Evolutionary conservation across 352 stramenopile genomes (phyloP).

Genomic region (Saprolegnia diclina): DNA sequence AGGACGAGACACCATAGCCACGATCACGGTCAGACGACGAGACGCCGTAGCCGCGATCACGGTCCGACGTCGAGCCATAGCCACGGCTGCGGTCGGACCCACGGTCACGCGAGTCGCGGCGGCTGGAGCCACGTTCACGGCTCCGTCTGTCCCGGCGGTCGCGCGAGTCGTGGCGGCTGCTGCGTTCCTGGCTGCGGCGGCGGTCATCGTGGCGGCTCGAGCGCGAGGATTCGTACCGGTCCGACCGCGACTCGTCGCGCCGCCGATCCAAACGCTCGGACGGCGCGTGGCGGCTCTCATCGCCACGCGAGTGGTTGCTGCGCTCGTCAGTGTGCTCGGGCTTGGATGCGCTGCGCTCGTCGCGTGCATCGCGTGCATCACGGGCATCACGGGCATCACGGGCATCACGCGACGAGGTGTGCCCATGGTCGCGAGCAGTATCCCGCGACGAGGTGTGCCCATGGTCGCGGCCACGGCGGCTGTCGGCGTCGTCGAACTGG

Average conservation of each 20-base stretch:
- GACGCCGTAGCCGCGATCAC: conserved; percentile 8
- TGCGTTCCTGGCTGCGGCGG: conserved; percentile 4
- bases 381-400: background rate
- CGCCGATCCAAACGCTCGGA: background rate
- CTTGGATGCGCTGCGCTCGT: background rate
- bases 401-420: background rate
- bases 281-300: background rate
- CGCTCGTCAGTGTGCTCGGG: background rate
- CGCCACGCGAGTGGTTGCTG: background rate
- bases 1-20: background rate
- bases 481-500: conserved; percentile 25
- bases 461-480: background rate
- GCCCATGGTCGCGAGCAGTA: background rate
- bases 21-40: background rate
- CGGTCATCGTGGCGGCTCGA: conserved; percentile 1
- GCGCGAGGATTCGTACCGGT: background rate
- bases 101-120: conserved; percentile 3
- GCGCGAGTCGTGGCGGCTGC: conserved; percentile 3
- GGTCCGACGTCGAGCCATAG: background rate
- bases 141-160: conserved; percentile 10
- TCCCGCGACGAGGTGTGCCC: background rate
- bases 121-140: background rate
- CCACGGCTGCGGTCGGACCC: background rate
- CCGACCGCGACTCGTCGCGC: background rate
- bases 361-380: background rate